Percentiles rank a stretch among this genome's conserved stretches.
Conservation (phyloP, 257 asterid species). For the Solanum sitiens region DNA sequence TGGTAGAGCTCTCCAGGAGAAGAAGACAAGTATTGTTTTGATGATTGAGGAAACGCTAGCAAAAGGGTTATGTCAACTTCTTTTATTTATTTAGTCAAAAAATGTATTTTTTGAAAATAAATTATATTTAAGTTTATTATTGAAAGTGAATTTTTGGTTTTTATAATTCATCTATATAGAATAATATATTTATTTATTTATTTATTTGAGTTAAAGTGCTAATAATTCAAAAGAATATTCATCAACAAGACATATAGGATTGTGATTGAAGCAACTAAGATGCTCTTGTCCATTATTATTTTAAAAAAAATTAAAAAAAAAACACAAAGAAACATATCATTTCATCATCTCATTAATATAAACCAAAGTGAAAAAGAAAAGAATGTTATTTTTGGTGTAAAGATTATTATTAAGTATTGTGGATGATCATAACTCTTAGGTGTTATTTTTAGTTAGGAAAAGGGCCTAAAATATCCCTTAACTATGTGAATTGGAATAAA, state of each 20-base stretch:
- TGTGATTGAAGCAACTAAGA: background rate
- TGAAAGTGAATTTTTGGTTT: background rate
- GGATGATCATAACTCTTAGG: background rate
- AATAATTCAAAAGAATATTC: background rate
- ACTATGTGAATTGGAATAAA: too few species aligned
- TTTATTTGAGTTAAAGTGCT: background rate
- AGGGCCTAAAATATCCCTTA: too few species aligned
- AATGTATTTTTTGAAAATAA: background rate
- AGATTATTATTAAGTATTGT: too few species aligned
- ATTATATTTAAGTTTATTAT: background rate
- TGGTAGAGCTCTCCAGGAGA: background rate
- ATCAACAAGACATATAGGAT: background rate
- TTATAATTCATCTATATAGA: background rate
- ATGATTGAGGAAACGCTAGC: background rate
- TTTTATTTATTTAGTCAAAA: background rate
- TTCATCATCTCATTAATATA: background rate
- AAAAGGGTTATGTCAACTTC: background rate
- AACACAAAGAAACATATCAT: background rate
- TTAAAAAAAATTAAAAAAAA: background rate
- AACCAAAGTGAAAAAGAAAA: background rate
- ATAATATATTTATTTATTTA: background rate
- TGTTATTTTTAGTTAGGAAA: too few species aligned
- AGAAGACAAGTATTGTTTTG: background rate
- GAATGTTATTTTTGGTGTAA: background rate
- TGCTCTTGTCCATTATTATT: background rate